Percentiles rank a stretch among this genome's conserved stretches.
Evolutionary conservation across 495 filamentous ascomycete genomes (phyloP).

Genomic region (Neurospora discreta): DNA sequence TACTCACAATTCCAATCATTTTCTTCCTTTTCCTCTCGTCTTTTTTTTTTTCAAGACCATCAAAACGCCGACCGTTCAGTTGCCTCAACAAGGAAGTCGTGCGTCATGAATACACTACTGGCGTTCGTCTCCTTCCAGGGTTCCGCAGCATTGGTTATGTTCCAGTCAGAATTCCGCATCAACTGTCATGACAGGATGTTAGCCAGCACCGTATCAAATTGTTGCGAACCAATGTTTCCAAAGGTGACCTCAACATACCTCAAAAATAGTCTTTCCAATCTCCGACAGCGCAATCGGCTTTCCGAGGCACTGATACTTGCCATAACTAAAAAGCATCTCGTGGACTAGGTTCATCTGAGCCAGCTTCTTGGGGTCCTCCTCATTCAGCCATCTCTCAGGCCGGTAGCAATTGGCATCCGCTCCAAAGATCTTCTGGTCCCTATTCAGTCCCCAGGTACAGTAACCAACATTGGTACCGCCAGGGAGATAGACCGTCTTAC

Average conservation of each 20-base stretch:
- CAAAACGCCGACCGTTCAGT: not conserved
- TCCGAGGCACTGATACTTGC: slow-evolving; percentile 28
- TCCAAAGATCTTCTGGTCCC: slow-evolving; percentile 30
- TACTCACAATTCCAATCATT: no score
- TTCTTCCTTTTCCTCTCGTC: no score
- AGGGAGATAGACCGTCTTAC: slow-evolving; percentile 39
- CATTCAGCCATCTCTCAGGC: slow-evolving; percentile 44
- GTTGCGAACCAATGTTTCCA: not conserved
- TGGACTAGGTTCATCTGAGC: slow-evolving; percentile 7
- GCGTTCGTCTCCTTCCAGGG: slow-evolving; percentile 22
- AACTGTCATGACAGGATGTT: slow-evolving; percentile 24
- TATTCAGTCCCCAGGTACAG: slow-evolving; percentile 16
- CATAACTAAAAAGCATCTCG: slow-evolving; percentile 26
- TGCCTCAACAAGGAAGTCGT: slow-evolving; percentile 10
- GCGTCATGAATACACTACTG: slow-evolving; percentile 5
- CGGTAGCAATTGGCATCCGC: slow-evolving; percentile 34
- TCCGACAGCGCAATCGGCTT: slow-evolving; percentile 27
- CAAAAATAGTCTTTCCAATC: slow-evolving; percentile 40
- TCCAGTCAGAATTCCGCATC: slow-evolving; percentile 38
- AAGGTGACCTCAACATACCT: slow-evolving; percentile 24
- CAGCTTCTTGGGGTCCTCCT: slow-evolving; percentile 12
- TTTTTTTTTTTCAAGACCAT: not conserved
- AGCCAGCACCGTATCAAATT: not conserved
- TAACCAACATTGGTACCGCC: slow-evolving; percentile 37
- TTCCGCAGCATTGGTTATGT: slow-evolving; percentile 29